A percentile compares a stretch with the other conserved stretches of the same genome.
These are phyloP conservation scores for Fagopyrum homotropicum DNA, from an alignment of 148 eudicot genomes.

Conservation along the genomic window DNA sequence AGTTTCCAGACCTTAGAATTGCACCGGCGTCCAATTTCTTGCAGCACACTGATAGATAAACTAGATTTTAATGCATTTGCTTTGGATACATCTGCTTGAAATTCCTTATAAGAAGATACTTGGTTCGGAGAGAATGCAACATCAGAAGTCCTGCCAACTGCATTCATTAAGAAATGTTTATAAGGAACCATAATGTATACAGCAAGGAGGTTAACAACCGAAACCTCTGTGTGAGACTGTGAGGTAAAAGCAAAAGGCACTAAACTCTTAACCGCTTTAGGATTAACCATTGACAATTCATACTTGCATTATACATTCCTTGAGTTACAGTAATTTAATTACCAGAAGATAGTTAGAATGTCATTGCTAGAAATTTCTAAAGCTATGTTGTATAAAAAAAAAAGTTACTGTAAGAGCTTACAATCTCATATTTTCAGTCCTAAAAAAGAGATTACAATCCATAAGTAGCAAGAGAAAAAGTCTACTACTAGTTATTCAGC, in stretches of 20 bases:
- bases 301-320: neutral
- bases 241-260: neutral
- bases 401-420: too few relatives aligned
- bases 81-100: conserved; percentile 43
- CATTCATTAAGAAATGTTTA: neutral
- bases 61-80: conserved; percentile 38
- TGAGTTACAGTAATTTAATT: neutral
- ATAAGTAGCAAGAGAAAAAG: neutral
- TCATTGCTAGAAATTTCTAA: too few relatives aligned
- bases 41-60: conserved; percentile 74
- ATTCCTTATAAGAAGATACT: conserved; percentile 34
- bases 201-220: neutral
- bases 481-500: neutral
- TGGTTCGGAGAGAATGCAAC: conserved; percentile 28
- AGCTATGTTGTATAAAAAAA: too few relatives aligned
- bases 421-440: too few relatives aligned
- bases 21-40: conserved; percentile 91
- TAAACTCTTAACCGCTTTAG: neutral
- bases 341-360: too few relatives aligned
- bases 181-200: neutral
- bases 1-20: conserved; percentile 61
- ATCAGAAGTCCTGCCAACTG: conserved; percentile 24
- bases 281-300: neutral
- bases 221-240: neutral
- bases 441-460: too few relatives aligned